Base-by-base conservation (phyloP, 305 asterid genomes). In the Fraxinus latifolia region DNA sequence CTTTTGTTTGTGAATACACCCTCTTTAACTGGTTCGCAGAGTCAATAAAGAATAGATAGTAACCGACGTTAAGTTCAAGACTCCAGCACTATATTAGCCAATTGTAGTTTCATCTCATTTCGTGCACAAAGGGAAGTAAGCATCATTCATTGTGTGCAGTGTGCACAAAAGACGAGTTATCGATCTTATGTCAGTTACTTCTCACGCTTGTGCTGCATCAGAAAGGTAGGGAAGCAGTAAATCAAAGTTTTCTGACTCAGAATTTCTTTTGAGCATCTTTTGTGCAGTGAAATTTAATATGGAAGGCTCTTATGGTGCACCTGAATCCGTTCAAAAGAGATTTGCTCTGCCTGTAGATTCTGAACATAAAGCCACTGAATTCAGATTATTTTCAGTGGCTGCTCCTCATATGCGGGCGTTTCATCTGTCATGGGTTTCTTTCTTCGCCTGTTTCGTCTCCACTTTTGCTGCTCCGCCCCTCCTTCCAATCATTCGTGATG, bases 381-480 rank as follows among this genome's bases (percentile, higher is more conserved):
- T 93, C 86, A 73, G 88, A 9, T 79, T 90, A 0, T 82, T 84
- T 39, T 93, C 98, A 0, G 6, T 75, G 2, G 91, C 94, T 0
- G 80, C 90, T 0, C 98, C 97, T 7, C 98, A 93, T 82, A 93
- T 95, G 98, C 87, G 96, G 4, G 91, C 97, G 0, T 95, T 95
- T 77, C 98, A 95, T 19, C 90, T 95, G 60, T 87, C 97, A 0
- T 93, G 98, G 98, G 32, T 93, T 32, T 95, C 98, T 0, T 93
- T 93, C 91, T 92, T 92, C 73, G 84, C 97, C 17, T 95, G 98
- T 76, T 93, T 95, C 65, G 95, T 95, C 82, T 93, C 98, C 62
- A 89, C 96, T 42, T 95, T 95, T 65, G 97, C 98, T 0, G 97
- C 96, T 1, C 96, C 97, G 0, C 98, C 98, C 0, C 91, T 93